These are phyloP conservation scores for Nicotiana sylvestris DNA, from an alignment of 257 asterid species.

Conservation along the genomic window DNA sequence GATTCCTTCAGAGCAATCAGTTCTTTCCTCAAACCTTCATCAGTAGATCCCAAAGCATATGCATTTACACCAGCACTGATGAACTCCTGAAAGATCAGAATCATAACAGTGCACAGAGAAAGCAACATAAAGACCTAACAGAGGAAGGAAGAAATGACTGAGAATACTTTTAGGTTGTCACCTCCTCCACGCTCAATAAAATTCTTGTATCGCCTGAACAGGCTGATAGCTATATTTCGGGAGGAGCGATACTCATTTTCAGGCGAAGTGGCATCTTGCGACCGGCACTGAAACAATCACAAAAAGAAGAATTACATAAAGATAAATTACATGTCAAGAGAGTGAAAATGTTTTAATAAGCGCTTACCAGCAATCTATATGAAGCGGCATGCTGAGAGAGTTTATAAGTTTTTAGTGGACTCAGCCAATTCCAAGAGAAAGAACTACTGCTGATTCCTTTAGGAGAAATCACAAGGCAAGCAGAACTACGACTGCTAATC, in stretches of 20 bases:
- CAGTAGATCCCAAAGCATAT: conserved; percentile 90
- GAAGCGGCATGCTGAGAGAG: conserved; percentile 43
- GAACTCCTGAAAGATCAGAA: conserved; percentile 62
- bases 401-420: conserved; percentile 41
- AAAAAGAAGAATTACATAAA: neutral
- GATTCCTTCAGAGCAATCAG: conserved; percentile 73
- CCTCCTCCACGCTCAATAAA: conserved; percentile 95
- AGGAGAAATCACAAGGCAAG: conserved; percentile 25
- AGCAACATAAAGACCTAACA: conserved; percentile 1
- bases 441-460: conserved; percentile 40
- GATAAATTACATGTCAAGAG: neutral
- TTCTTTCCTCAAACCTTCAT: conserved; percentile 70
- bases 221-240: conserved; percentile 84
- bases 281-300: conserved; percentile 49
- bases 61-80: conserved; percentile 93
- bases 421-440: conserved; percentile 28
- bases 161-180: conserved; percentile 84
- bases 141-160: conserved; percentile 19
- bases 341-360: neutral
- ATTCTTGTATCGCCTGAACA: conserved; percentile 78
- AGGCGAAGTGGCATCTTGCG: conserved; percentile 63
- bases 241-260: conserved; percentile 88
- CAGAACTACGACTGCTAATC: conserved; percentile 24
- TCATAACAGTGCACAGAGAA: conserved; percentile 12
- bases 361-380: conserved; percentile 71